These are phyloP conservation scores for Euphorbia corollata DNA, from an alignment of 441 rosid genomes.

Conservation along the genomic window DNA sequence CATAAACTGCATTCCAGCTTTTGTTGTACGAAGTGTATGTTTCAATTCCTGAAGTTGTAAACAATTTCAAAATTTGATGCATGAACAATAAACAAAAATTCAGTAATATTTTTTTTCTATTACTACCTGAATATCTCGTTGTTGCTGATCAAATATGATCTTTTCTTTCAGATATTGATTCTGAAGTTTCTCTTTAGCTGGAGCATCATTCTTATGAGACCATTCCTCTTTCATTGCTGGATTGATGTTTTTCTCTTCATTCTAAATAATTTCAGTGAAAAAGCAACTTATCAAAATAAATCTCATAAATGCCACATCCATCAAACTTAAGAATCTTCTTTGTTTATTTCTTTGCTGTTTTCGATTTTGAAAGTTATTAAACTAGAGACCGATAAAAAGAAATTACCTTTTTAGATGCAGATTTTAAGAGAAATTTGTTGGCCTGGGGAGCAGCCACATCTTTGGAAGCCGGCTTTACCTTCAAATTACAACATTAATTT, in stretches of 20 bases:
- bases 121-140: slow-evolving; percentile 59
- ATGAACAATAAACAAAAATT: slow-evolving; percentile 8
- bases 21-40: slow-evolving; percentile 55
- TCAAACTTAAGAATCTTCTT: background rate
- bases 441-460: slow-evolving; percentile 36
- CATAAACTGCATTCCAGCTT: slow-evolving; percentile 81
- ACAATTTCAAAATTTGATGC: slow-evolving; percentile 11
- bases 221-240: slow-evolving; percentile 41
- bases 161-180: slow-evolving; percentile 39
- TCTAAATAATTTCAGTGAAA: slow-evolving; percentile 32
- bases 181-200: slow-evolving; percentile 43
- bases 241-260: slow-evolving; percentile 44
- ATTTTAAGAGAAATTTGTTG: slow-evolving; percentile 38
- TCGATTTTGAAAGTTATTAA: background rate
- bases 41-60: slow-evolving; percentile 51
- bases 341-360: background rate
- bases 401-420: slow-evolving; percentile 48
- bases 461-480: slow-evolving; percentile 42
- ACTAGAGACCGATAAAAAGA: slow-evolving; percentile 16
- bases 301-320: background rate
- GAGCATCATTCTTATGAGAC: slow-evolving; percentile 30
- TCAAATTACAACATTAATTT: slow-evolving; percentile 21
- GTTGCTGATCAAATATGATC: slow-evolving; percentile 60
- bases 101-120: slow-evolving; percentile 3
- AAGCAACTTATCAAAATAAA: slow-evolving; percentile 3